Evolutionary conservation across 495 filamentous ascomycete species (phyloP), one percentile per base, ranked within the genome.

Genomic region (Trichocladium uniseriatum): DNA sequence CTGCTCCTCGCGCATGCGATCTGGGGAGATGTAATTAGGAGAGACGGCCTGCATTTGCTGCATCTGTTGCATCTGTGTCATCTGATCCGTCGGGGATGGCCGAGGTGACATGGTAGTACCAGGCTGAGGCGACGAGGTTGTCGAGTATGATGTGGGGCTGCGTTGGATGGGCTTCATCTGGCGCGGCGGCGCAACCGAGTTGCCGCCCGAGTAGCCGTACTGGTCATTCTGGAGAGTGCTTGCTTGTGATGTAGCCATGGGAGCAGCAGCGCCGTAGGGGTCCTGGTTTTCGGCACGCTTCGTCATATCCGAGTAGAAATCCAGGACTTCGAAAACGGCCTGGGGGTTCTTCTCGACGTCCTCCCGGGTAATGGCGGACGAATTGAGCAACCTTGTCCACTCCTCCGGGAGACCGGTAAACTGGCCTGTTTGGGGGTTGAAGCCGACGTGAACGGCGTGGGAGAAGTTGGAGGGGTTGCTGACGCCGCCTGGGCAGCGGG

Each of bases 311-410:
- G 90, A 89, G 73, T 97, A 98, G 69, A 98, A 98, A 62, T 95
- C 86, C 24, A 98, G 74, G 29, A 95, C 94, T 64, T 98, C 92
- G 45, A 97, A 89, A 16, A 98, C 92, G 18, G 91, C 94, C 66
- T 96, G 86, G n/a, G 92, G 92, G 56, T 97, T 95, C 61, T 90
- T 88, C 69, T 91, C 84, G 68, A 95, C 95, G 65, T 98, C 92
- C 57, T 96, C 92, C 67, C 94, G 92, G 22, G 92, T 95, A 57
- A 98, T 94, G 27, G 92, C 92, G 3, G 92, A 97, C 10, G 87
- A 85, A 46, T 88, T 96, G 56, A 98, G 73, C 28, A 98, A 75
- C 64, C 90, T 89, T 53, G 92, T 92, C 92, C 92, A 98, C 73
- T 97, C 94, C 19, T 86, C 80, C 2, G 92, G 92, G 45, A 98